phyloP scores from a whole-genome alignment of 345 rosid genomes.

The Murraya koenigii region DNA sequence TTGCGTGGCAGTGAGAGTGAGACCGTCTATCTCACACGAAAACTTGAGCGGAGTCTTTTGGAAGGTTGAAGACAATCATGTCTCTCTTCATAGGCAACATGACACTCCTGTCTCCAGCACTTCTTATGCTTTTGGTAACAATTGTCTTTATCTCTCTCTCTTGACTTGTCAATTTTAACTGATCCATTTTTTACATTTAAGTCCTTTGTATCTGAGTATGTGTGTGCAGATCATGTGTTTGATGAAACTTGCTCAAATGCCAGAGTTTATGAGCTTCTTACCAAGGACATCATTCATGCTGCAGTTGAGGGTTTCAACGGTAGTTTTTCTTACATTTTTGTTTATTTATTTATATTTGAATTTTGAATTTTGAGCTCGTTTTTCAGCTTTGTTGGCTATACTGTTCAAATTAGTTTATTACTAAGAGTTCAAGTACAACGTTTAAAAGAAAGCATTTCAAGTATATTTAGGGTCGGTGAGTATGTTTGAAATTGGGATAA shows the following conservation, averaged over 20 bases:
- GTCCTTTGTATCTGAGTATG: neutral
- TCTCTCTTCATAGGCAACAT: constrained; percentile 69
- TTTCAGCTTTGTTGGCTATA: neutral
- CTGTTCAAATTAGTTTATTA: neutral
- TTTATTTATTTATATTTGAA: neutral
- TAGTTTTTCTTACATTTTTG: constrained; percentile 12
- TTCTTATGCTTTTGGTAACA: constrained; percentile 74
- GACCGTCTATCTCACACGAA: constrained; percentile 53
- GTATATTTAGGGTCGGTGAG: neutral
- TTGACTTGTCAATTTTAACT: neutral
- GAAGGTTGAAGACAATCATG: constrained; percentile 65
- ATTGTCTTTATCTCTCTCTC: neutral
- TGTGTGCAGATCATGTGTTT: constrained; percentile 66
- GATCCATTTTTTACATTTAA: neutral
- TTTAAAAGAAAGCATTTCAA: neutral
- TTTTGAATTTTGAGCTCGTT: neutral
- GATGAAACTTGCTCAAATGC: constrained; percentile 68
- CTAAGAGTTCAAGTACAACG: neutral
- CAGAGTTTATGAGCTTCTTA: constrained; percentile 69
- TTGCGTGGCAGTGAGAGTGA: constrained; percentile 83
- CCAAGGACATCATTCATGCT: constrained; percentile 70
- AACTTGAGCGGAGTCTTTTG: constrained; percentile 39
- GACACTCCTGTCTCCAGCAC: constrained; percentile 65
- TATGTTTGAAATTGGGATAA: neutral
- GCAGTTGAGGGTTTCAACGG: constrained; percentile 90